Conservation (phyloP, 2,329 filamentous ascomycete genomes). For the Diaporthe sp. region DNA sequence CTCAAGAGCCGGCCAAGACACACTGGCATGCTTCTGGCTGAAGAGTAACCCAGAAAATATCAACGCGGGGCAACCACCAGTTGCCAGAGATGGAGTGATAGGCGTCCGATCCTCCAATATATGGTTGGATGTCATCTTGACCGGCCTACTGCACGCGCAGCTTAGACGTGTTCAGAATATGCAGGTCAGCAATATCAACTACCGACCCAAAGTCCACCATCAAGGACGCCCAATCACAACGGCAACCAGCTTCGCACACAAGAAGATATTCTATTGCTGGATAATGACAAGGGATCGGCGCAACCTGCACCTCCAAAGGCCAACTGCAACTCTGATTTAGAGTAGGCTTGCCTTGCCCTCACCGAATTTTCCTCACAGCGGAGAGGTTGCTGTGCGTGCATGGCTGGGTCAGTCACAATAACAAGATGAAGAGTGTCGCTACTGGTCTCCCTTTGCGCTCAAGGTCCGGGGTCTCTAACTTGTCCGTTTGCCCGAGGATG, state of each 20-base stretch:
- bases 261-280: not conserved
- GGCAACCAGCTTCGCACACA: not conserved
- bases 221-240: not conserved
- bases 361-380: not conserved
- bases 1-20: not conserved
- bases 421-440: no score
- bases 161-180: not conserved
- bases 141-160: not conserved
- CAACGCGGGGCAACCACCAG: not conserved
- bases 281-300: not conserved
- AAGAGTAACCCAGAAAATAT: not conserved
- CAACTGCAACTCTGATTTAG: not conserved
- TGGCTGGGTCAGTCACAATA: not conserved
- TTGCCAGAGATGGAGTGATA: not conserved
- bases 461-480: not conserved
- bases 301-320: not conserved
- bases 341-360: not conserved
- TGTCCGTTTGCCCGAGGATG: not conserved
- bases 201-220: not conserved
- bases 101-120: not conserved
- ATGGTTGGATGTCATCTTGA: not conserved
- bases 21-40: not conserved
- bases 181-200: slow-evolving; percentile 8
- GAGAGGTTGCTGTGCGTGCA: not conserved
- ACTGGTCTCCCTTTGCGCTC: no score